Base-by-base conservation (phyloP, 2,329 filamentous ascomycete genomes). In the Aspergillus spinulosporus region DNA sequence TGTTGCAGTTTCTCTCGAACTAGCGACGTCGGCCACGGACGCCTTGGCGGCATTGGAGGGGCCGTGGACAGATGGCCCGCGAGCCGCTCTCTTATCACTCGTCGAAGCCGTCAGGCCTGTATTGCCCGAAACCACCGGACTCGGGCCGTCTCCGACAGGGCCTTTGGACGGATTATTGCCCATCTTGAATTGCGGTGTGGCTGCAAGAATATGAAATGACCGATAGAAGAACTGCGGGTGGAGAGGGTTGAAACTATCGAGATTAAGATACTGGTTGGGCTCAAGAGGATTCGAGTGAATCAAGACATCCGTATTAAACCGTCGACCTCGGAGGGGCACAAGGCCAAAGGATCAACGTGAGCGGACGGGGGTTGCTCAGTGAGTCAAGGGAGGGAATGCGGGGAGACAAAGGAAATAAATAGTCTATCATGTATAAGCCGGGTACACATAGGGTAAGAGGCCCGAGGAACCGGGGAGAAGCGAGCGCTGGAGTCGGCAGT, bases 111-210 rank as follows among this genome's bases (percentile, higher is more conserved):
- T 52, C 45, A 64, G 63, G 57, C 60, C 54, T 32, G 68, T 54
- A 57, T 67, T 63, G 53, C 62, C 67, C 58, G 63, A 62, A 57
- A 54, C 55, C 29, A 68, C 57, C 56, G 66, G 65, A 53, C 60
- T 57, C 56, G 66, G 65, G 52, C 60, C 63, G 54, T 71, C 68
- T 61, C 67, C 67, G 55, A 65, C 63, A 52, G 72, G 71, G 59
- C 71, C 64, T 64, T 78, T 79, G 61, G 75, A 79, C 66, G 76
- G 74, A 68, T 73, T 76, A 68, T 79, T 79, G 63, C 78, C 78
- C 78, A 80, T 80, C 61, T 67, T 68, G 63, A 66, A 66, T 64
- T 42, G 52, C 56, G 58, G 52, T 55, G 46, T 54, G 46, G 32
- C 21, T 45, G 21, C 48, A 48, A 31, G 29, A 47, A 32, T 7